Base-by-base conservation (phyloP, 345 rosid species). In the Dipteronia sinensis region DNA sequence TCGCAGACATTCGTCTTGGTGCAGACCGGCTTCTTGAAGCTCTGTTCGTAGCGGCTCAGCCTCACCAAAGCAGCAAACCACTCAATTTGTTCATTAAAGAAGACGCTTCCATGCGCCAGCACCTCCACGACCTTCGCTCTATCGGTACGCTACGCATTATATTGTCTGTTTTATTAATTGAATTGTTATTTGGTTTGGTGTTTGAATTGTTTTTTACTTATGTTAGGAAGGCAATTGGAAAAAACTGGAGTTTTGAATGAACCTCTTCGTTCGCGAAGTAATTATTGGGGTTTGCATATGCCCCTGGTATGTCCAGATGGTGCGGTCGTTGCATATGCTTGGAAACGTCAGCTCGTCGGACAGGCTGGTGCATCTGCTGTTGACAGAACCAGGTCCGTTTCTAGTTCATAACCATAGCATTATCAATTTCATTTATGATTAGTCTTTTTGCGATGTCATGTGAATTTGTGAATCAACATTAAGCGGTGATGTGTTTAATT, bases 291-390 rank as follows among this genome's bases (percentile, higher is more conserved):
- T 75, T 84, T 92, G 88, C 97, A 93, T 69, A 90, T 95, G 97
- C 98, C 99, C 0, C 38, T 95, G 84, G 99, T 92, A 58, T 95
- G 98, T 83, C 98, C 97, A 1, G 98, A 96, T 79, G 99, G 99
- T 11, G 98, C 97, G 0, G 98, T 94, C 0, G 98, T 96, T 9
- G 99, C 97, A 0, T 96, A 96, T 81, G 97, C 99, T 67, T 94
- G 99, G 98, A 96, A 96, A 76, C 89, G 99, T 10, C 99, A 96
- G 70, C 93, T 96, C 9, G 97, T 98, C 17, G 98, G 99, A 19
- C 99, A 96, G 85, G 99, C 98, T 66, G 99, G 99, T 83, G 98
- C 99, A 3, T 93, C 99, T 80, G 97, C 99, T 42, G 99, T 96
- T 40, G 99, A 96, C 78, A 87, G 98, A 83, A 90, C 98, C 67